phyloP scores from a whole-genome alignment of 495 filamentous ascomycete species.

The Neurospora sp. region DNA sequence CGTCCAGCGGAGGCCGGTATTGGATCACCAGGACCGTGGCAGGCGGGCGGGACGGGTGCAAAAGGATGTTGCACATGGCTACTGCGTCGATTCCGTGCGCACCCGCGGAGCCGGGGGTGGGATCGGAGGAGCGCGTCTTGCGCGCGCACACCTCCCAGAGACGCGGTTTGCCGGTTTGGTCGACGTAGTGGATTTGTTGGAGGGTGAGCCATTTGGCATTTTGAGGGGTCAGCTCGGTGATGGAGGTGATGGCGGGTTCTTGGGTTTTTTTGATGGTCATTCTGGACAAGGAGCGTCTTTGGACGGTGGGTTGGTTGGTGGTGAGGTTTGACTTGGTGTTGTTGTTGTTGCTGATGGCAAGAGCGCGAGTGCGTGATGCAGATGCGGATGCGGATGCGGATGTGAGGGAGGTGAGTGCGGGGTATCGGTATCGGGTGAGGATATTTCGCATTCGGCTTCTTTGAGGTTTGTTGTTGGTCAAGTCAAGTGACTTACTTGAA shows the following conservation, averaged over 20 bases:
- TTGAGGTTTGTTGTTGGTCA: background rate
- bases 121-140: slow-evolving; percentile 33
- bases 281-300: background rate
- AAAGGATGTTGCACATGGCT: slow-evolving; percentile 44
- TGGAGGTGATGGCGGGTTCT: slow-evolving; percentile 34
- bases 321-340: too few species aligned
- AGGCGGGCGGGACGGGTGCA: slow-evolving; percentile 36
- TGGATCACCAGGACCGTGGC: slow-evolving; percentile 45
- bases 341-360: background rate
- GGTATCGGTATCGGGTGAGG: background rate
- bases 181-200: slow-evolving; percentile 39
- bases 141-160: slow-evolving; percentile 45
- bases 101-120: too few species aligned
- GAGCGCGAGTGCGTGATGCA: background rate
- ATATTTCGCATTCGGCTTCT: background rate
- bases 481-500: background rate
- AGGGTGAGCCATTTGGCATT: slow-evolving; percentile 42
- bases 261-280: slow-evolving; percentile 22
- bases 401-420: background rate
- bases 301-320: background rate
- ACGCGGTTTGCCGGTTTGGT: slow-evolving; percentile 39
- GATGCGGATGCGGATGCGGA: background rate
- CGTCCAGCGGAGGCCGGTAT: slow-evolving; percentile 71
- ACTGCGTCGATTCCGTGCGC: slow-evolving; percentile 40
- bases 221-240: slow-evolving; percentile 34